Evolutionary conservation across 2,329 filamentous ascomycete genomes (phyloP), one percentile per base, ranked within the genome.

Genomic region (Alternaria metachromatica): DNA sequence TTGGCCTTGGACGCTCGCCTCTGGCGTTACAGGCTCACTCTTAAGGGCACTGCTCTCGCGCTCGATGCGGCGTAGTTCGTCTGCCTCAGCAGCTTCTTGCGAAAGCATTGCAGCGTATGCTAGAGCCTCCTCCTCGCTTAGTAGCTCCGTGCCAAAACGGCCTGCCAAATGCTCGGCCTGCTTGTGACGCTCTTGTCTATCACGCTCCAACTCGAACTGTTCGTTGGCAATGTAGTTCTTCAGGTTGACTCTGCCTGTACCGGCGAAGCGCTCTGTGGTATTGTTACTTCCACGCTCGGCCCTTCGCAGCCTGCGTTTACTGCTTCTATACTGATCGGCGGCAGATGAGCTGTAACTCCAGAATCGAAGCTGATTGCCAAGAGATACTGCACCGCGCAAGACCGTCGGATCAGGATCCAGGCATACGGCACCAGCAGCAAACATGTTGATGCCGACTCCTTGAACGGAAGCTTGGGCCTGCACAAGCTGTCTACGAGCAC

Each of bases 281-380:
- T 82, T 82, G 71, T 91, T 91, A 72, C 84, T 88, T 21, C 88
- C 86, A 37, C 89, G 86, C 66, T 89, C 89, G 1, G 89, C 87
- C 62, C 93, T 90, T 41, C 93, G 90, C 13, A 90, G 82, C 9
- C 89, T 90, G n/a, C 94, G 91, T 80, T 96, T 97, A 66, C 88
- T 92, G 60, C 89, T 89, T 55, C 90, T 87, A 63, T 90, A 88
- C 64, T 93, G 89, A 72, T 91, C 90, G 0, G 90, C 90, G 10
- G 87, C 87, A 23, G 87, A 87, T n/a, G 94, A 95, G 78, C 92
- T 96, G 77, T 96, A 98, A 4, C 92, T 90, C 96, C 96, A 99
- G 78, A 94, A 98, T 12, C 93, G 91, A 18, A 99, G 82, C 73
- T 95, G 92, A 0, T 92, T 92, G 11, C 96, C 96, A 55, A 97